phyloP scores from a whole-genome alignment of 208 protist species.

The Crithidia mellificae region DNA sequence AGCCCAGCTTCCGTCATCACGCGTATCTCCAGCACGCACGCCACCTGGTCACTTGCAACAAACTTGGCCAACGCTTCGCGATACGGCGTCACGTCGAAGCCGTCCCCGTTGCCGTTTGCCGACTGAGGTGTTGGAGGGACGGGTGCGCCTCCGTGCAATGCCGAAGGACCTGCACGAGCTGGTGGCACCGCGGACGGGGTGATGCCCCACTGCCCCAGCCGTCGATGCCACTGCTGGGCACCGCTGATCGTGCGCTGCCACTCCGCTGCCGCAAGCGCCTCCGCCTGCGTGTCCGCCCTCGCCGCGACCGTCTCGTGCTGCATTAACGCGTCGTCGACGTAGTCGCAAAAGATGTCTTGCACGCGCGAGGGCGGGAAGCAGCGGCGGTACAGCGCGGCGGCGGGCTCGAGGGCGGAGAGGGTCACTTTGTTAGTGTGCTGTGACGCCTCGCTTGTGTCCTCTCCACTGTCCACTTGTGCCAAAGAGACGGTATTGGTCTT shows the following conservation, averaged over 20 bases:
- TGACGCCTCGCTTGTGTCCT: too few species aligned
- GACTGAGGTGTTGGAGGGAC: background rate
- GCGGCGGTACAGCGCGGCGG: constrained; percentile 8
- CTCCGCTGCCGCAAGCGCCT: background rate
- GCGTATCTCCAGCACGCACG: constrained; percentile 20
- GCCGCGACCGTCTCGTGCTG: background rate
- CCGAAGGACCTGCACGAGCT: background rate
- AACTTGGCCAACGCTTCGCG: constrained; percentile 7
- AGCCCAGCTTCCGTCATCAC: constrained; percentile 2
- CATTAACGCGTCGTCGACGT: constrained; percentile 19
- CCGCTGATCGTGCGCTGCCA: background rate
- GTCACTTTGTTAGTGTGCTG: background rate
- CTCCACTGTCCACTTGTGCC: too few species aligned
- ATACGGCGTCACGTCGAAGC: background rate
- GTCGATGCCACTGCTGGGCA: background rate
- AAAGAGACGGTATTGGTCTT: too few species aligned
- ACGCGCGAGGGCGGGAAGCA: constrained; percentile 22
- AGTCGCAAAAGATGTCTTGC: constrained; percentile 23
- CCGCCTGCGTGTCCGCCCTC: background rate
- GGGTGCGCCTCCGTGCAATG: background rate
- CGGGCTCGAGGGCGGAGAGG: constrained; percentile 6
- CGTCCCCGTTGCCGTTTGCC: background rate
- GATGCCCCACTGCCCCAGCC: constrained; percentile 9
- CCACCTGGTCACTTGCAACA: constrained; percentile 17
- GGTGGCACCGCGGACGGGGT: background rate